Conservation (phyloP, 2,329 filamentous ascomycete genomes). For the Aspergillus niger region DNA sequence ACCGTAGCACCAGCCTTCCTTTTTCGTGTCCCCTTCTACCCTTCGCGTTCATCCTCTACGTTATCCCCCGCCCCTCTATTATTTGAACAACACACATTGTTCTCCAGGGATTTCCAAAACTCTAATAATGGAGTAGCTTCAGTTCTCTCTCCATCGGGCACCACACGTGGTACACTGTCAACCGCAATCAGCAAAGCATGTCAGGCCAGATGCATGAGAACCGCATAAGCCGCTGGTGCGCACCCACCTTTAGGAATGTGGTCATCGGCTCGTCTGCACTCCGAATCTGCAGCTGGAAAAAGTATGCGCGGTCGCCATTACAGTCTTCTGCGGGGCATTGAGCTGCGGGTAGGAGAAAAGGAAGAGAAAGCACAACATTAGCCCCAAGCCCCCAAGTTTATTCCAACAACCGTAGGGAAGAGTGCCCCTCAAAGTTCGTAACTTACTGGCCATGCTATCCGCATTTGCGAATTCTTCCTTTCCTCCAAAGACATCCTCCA, state of each 20-base stretch:
- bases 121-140: slow-evolving; percentile 18
- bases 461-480: slow-evolving; percentile 89
- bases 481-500: slow-evolving; percentile 87
- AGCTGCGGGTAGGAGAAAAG: slow-evolving; percentile 47
- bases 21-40: not conserved
- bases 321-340: slow-evolving; percentile 83
- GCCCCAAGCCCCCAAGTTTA: not conserved
- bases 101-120: not conserved
- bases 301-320: slow-evolving; percentile 81
- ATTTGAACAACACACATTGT: slow-evolving; percentile 3
- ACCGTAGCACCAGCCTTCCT: not conserved
- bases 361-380: slow-evolving; percentile 10
- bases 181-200: slow-evolving; percentile 24
- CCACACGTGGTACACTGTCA: slow-evolving; percentile 49
- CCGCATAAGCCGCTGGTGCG: slow-evolving; percentile 17
- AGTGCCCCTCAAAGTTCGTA: not conserved
- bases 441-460: slow-evolving; percentile 69
- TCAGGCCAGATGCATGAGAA: slow-evolving; percentile 16
- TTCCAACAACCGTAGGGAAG: not conserved
- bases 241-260: slow-evolving; percentile 79
- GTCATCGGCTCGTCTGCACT: slow-evolving; percentile 99
- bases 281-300: slow-evolving; percentile 95
- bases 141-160: slow-evolving; percentile 54
- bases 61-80: not conserved
- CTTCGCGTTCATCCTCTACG: not conserved